A percentile compares a stretch with the other conserved stretches of the same genome.
phyloP scores from a whole-genome alignment of 2,329 filamentous ascomycete genomes.

The Arthrobotrys entomopaga region DNA sequence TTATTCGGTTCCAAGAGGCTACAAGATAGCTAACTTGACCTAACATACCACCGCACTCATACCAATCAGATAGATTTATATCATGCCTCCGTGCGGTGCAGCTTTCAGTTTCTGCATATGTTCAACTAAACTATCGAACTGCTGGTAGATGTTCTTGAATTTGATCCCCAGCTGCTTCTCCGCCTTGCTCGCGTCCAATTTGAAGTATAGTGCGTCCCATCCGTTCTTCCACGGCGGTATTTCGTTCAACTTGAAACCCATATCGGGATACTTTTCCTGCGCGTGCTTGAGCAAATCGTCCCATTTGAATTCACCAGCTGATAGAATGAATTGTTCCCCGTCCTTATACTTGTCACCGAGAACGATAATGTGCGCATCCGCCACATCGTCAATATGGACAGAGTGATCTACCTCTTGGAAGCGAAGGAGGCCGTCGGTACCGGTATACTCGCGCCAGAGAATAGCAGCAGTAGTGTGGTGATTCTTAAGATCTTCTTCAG shows the following conservation, averaged over 20 bases:
- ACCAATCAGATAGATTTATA: not conserved
- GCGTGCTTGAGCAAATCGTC: conserved; percentile 44
- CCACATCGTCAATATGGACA: conserved; percentile 48
- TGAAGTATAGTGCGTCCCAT: conserved; percentile 28
- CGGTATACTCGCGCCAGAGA: conserved; percentile 46
- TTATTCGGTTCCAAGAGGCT: too few species aligned
- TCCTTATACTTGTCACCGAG: conserved; percentile 39
- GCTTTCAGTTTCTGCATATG: conserved; percentile 23
- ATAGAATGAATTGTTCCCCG: conserved; percentile 36
- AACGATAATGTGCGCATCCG: conserved; percentile 41
- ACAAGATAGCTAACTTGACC: too few species aligned
- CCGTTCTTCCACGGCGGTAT: conserved; percentile 44
- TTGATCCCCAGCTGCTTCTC: conserved; percentile 48
- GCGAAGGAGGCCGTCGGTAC: conserved; percentile 39
- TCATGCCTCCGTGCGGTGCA: not conserved
- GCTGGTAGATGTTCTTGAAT: conserved; percentile 43
- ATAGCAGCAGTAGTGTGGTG: conserved; percentile 43
- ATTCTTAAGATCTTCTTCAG: conserved; percentile 20
- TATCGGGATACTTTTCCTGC: conserved; percentile 39
- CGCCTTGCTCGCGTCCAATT: conserved; percentile 45
- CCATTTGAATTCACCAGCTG: conserved; percentile 51
- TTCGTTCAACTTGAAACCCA: conserved; percentile 27
- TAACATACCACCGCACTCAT: too few species aligned
- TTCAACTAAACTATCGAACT: conserved; percentile 43
- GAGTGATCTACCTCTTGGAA: conserved; percentile 44